Evolutionary conservation across 2,329 filamentous ascomycete species (phyloP).

Genomic region (Pseudogymnoascus sp.): DNA sequence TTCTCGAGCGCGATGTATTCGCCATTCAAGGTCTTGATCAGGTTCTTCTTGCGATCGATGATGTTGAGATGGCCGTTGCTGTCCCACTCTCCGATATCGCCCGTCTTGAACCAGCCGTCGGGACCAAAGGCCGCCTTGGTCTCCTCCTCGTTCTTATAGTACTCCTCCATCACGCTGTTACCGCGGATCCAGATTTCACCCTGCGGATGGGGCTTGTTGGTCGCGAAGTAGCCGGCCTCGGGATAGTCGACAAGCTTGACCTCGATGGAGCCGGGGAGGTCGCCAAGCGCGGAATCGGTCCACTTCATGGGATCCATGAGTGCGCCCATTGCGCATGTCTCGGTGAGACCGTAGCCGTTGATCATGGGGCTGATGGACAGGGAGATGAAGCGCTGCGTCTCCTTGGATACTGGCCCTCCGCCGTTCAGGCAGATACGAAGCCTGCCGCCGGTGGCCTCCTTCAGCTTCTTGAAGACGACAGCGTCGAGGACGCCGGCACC

Average conservation of each 20-base stretch:
- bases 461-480: slow-evolving; percentile 83
- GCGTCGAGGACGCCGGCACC: slow-evolving; percentile 63
- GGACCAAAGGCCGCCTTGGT: slow-evolving; percentile 62
- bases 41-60: slow-evolving; percentile 83
- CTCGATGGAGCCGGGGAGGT: slow-evolving; percentile 66
- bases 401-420: slow-evolving; percentile 76
- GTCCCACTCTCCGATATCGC: slow-evolving; percentile 75
- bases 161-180: slow-evolving; percentile 60
- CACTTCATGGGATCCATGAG: slow-evolving; percentile 75
- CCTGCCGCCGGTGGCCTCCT: slow-evolving; percentile 75
- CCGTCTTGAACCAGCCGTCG: slow-evolving; percentile 83
- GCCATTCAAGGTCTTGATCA: slow-evolving; percentile 88
- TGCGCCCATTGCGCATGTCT: slow-evolving; percentile 75
- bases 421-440: slow-evolving; percentile 89
- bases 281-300: slow-evolving; percentile 66
- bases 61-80: slow-evolving; percentile 62
- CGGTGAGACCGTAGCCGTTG: slow-evolving; percentile 83
- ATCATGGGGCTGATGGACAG: slow-evolving; percentile 89
- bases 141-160: slow-evolving; percentile 78
- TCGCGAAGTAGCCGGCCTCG: slow-evolving; percentile 69
- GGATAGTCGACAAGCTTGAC: slow-evolving; percentile 83
- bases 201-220: slow-evolving; percentile 56
- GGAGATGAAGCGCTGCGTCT: slow-evolving; percentile 82
- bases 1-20: slow-evolving; percentile 97
- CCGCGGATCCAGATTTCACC: slow-evolving; percentile 89